These are phyloP conservation scores for Populus simonii DNA, from an alignment of 345 rosid species.

Conservation along the genomic window DNA sequence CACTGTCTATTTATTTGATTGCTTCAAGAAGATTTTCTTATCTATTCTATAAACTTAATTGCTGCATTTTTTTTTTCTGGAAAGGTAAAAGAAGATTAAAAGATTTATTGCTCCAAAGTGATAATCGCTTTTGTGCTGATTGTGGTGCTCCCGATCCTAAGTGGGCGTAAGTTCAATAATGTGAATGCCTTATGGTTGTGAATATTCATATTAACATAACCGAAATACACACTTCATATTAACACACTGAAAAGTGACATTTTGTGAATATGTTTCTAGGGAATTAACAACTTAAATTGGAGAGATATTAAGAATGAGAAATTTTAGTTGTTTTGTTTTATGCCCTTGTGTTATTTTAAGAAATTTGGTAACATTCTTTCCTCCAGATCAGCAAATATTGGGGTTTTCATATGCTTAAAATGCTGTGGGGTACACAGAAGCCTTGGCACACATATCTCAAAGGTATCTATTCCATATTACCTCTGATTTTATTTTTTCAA, in stretches of 20 bases:
- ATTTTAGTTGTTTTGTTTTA: neutral
- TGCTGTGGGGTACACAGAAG: conserved; percentile 98
- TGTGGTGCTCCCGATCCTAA: conserved; percentile 96
- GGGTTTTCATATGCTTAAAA: conserved; percentile 94
- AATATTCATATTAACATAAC: neutral
- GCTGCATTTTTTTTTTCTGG: neutral
- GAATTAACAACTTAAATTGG: neutral
- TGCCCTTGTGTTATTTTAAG: neutral
- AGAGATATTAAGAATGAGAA: neutral
- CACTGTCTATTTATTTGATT: neutral
- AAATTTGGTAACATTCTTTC: conserved; percentile 17
- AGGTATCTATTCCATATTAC: conserved; percentile 50
- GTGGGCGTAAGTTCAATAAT: conserved; percentile 83
- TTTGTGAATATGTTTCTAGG: neutral
- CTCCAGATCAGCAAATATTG: conserved; percentile 94
- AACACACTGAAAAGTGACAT: neutral
- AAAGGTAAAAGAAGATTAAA: conserved; percentile 76
- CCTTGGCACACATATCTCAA: conserved; percentile 90
- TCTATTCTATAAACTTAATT: neutral
- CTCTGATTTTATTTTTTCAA: conserved; percentile 7
- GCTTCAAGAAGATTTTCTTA: neutral
- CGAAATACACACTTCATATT: neutral
- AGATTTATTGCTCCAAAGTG: conserved; percentile 63
- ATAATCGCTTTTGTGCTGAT: conserved; percentile 91
- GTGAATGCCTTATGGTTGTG: neutral